Percentiles rank a stretch among this genome's conserved stretches.
Evolutionary conservation across 495 filamentous ascomycete species (phyloP).

Genomic region (Talaromyces borbonicus): DNA sequence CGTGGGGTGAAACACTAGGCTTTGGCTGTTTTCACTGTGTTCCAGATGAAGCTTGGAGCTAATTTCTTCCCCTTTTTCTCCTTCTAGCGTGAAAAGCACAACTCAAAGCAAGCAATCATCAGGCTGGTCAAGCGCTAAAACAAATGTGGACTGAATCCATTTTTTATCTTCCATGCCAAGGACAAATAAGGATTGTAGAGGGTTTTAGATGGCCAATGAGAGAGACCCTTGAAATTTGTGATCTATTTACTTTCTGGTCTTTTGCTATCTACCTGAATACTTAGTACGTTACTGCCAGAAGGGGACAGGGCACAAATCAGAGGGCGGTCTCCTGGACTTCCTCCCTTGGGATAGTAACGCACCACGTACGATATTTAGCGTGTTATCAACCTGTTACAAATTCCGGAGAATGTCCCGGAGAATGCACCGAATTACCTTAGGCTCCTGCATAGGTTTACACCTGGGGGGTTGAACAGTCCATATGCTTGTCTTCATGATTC

Average conservation of each 20-base stretch:
- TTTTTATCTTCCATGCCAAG: not conserved
- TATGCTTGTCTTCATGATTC: too few species aligned
- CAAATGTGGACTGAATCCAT: not conserved
- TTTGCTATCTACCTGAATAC: too few species aligned
- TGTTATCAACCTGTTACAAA: conserved; percentile 1
- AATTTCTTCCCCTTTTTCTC: not conserved
- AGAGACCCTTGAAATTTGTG: too few species aligned
- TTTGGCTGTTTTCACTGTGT: conserved; percentile 12
- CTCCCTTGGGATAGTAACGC: not conserved
- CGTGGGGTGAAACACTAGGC: conserved; percentile 29
- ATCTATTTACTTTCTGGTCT: too few species aligned
- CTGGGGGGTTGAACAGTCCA: too few species aligned
- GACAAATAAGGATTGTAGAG: too few species aligned
- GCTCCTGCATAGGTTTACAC: too few species aligned
- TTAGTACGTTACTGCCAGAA: too few species aligned
- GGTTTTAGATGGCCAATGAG: too few species aligned
- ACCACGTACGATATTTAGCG: not conserved
- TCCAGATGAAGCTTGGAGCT: conserved; percentile 6
- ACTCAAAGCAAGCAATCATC: not conserved
- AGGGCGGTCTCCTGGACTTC: not conserved
- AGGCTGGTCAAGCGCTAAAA: not conserved
- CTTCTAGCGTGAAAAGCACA: not conserved
- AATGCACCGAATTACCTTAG: too few species aligned
- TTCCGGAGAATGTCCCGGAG: not conserved
- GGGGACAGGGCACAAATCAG: too few species aligned